These are phyloP conservation scores for Isatis lusitanica DNA, from an alignment of 441 rosid genomes.

Conservation along the genomic window DNA sequence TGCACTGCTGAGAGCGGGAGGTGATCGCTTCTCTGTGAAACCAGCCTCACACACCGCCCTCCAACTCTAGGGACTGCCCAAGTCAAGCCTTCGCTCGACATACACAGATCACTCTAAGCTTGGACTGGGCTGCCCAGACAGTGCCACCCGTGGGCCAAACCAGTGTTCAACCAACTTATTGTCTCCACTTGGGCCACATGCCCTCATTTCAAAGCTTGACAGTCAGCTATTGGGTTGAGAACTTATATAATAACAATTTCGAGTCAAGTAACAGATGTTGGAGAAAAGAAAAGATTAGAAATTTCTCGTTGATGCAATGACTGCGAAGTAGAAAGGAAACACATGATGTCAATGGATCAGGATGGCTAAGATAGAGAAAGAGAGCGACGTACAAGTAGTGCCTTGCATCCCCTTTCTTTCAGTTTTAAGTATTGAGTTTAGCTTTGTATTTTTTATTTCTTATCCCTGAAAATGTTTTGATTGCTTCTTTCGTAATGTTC, in stretches of 20 bases:
- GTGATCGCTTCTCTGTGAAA: constrained; percentile 50
- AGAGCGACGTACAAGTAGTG: background rate
- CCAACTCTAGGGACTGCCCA: constrained; percentile 27
- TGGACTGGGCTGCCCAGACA: constrained; percentile 32
- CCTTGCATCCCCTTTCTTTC: background rate
- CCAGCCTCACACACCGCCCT: constrained; percentile 52
- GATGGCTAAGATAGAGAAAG: constrained; percentile 3
- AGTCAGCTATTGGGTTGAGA: fast-evolving
- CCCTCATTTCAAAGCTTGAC: constrained; percentile 27
- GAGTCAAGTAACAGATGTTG: no score
- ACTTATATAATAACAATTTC: background rate
- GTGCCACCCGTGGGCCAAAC: constrained; percentile 11
- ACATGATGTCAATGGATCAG: background rate
- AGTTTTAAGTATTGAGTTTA: background rate
- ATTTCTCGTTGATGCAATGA: background rate
- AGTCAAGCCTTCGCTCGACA: constrained; percentile 19
- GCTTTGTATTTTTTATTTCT: no score
- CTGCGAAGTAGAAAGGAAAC: background rate
- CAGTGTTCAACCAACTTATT: constrained; percentile 28
- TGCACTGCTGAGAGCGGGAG: constrained; percentile 41
- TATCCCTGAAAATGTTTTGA: no score
- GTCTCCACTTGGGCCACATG: constrained; percentile 26
- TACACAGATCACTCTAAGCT: constrained; percentile 32
- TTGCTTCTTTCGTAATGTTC: no score
- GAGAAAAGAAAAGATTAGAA: no score